Conservation (phyloP, 495 filamentous ascomycete genomes). For the Trichoderma parareesei region DNA sequence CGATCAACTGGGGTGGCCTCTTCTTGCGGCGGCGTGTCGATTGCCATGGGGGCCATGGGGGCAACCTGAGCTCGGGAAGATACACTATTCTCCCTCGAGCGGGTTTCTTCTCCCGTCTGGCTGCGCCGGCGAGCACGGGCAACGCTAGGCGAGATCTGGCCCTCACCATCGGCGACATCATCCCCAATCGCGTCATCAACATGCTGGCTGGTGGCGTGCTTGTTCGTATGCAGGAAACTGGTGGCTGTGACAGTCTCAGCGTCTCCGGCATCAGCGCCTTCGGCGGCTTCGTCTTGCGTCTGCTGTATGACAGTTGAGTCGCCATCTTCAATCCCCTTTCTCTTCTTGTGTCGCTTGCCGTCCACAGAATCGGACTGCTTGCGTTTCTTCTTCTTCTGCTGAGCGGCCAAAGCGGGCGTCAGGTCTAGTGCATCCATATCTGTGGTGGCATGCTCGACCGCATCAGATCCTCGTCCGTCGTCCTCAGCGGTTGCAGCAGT, state of each 20-base stretch:
- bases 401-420: neutral
- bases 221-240: neutral
- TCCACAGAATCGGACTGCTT: neutral
- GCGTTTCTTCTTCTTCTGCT: slow-evolving; percentile 6
- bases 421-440: neutral
- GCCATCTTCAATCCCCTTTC: slow-evolving; percentile 15
- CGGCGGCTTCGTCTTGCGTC: neutral
- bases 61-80: neutral
- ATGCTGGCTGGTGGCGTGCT: neutral
- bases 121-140: slow-evolving; percentile 10
- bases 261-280: neutral
- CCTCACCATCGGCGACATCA: neutral
- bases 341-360: slow-evolving; percentile 10
- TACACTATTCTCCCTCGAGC: slow-evolving; percentile 7
- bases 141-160: slow-evolving; percentile 5
- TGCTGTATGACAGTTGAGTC: neutral
- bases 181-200: neutral
- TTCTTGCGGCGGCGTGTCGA: neutral
- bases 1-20: neutral
- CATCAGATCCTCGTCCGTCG: neutral
- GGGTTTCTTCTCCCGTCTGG: slow-evolving; percentile 4
- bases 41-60: slow-evolving; percentile 2
- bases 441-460: neutral
- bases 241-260: neutral
- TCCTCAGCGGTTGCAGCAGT: neutral